phyloP scores from a whole-genome alignment of 129 eudicot species.

The Saussurea involucrata region DNA sequence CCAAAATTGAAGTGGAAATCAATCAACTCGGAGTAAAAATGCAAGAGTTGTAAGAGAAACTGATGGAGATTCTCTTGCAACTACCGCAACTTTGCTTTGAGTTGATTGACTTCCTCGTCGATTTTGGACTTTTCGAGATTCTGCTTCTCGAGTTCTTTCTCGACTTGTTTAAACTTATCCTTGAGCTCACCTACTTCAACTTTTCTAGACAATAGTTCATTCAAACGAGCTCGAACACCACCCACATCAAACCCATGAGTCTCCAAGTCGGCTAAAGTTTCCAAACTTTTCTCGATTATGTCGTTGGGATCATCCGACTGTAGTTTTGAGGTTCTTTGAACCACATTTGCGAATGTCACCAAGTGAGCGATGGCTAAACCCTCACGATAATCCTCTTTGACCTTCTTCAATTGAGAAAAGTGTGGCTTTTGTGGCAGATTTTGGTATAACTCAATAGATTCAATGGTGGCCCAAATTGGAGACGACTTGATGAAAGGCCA shows the following conservation, averaged over 20 bases:
- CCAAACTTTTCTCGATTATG: slow-evolving; percentile 13
- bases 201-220: no score
- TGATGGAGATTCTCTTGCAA: slow-evolving; percentile 4
- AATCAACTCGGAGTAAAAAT: slow-evolving; percentile 4
- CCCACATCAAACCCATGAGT: no score
- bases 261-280: slow-evolving; percentile 32
- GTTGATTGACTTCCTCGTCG: slow-evolving; percentile 15
- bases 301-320: slow-evolving; percentile 23
- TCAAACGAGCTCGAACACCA: no score
- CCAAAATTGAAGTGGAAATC: slow-evolving; percentile 17
- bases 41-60: slow-evolving; percentile 2
- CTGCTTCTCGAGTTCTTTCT: slow-evolving; percentile 14
- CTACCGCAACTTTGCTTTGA: slow-evolving; percentile 5
- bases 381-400: slow-evolving; percentile 29
- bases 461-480: slow-evolving; percentile 36
- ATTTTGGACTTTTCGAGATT: slow-evolving; percentile 13
- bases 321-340: slow-evolving; percentile 17
- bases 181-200: no score
- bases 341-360: slow-evolving; percentile 31
- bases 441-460: slow-evolving; percentile 23
- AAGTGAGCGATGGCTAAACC: slow-evolving; percentile 39
- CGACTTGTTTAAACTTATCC: slow-evolving; percentile 6
- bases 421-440: slow-evolving; percentile 34
- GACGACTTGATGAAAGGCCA: slow-evolving; percentile 41
- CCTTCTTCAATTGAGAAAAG: slow-evolving; percentile 23